Evolutionary conservation across 306 rosid species (phyloP), one percentile per base, ranked within the genome.

Genomic region (Castanospermum australe): DNA sequence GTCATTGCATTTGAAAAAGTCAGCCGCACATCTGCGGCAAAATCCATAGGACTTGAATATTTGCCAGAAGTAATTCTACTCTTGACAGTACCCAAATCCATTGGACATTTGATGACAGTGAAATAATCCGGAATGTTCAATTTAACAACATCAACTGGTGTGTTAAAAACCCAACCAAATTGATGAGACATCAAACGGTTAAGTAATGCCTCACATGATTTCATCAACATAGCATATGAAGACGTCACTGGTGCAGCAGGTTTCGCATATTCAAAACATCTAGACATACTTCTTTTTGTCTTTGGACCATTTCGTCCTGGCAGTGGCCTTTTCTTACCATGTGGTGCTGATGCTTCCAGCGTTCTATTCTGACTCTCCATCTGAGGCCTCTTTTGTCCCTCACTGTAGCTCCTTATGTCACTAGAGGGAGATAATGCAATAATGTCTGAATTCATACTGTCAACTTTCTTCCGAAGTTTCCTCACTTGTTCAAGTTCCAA

Each of bases 31-130:
- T 94, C 97, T 22, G 88, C 89, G 79, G 95, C 94, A 87, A 92
- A 94, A 57, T 75, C 91, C 72, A 87, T 61, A 0, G 91, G 97
- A 81, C 64, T 81, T 2, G 88, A 78, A 75, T 92, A 94, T 71
- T 82, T 80, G 14, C 93, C 90, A 18, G 91, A 84, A 51, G 85
- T 41, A 17, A 92, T 18, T 85, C 84, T 92, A 73, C 85, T 81
- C 89, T 88, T 88, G 54, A 94, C 93, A 0, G 99, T 91, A 36
- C 99, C 97, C 86, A 94, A 71, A 85, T 94, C 99, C 99, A 94
- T 94, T 51, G 99, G 99, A 87, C 89, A 90, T 82, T 92, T 92
- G 79, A 94, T 92, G 70, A 94, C 93, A 6, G 73, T 87, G 71
- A 76, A 92, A 86, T 94, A 94, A 83, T 94, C 99, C 0, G 97